Evolutionary conservation across 495 filamentous ascomycete genomes (phyloP).

Genomic region (Podospora sp.): DNA sequence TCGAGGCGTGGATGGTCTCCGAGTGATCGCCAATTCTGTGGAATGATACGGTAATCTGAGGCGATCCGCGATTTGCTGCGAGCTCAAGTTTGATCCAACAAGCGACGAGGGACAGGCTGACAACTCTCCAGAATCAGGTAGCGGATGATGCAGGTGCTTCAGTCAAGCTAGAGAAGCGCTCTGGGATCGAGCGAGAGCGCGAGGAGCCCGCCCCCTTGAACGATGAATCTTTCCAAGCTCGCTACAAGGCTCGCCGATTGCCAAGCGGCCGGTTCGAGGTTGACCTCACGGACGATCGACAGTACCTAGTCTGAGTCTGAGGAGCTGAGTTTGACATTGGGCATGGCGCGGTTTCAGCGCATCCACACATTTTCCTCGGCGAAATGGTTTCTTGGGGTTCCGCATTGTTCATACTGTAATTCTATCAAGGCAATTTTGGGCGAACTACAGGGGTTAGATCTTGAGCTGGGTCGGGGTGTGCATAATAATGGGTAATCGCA

Average conservation of each 20-base stretch:
- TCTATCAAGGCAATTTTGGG: too few species aligned
- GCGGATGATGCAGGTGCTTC: not conserved
- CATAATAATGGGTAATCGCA: too few species aligned
- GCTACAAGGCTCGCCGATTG: not conserved
- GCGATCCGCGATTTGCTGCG: not conserved
- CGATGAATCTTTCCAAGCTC: not conserved
- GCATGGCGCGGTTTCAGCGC: too few species aligned
- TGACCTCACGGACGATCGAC: constrained; percentile 4
- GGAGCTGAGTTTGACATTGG: not conserved
- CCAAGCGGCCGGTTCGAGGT: not conserved
- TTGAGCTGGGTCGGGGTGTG: too few species aligned
- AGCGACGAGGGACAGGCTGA: not conserved
- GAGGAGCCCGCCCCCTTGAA: not conserved
- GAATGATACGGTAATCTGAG: too few species aligned
- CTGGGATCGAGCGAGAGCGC: not conserved
- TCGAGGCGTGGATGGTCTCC: too few species aligned
- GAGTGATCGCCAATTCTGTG: too few species aligned
- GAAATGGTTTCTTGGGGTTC: not conserved
- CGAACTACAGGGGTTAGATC: too few species aligned
- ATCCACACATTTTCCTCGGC: not conserved
- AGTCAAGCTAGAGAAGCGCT: not conserved
- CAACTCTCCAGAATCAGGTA: not conserved
- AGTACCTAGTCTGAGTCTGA: too few species aligned
- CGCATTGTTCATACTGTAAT: not conserved
- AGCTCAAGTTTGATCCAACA: not conserved